Evolutionary conservation across 345 rosid genomes (phyloP), one percentile per base, ranked within the genome.

Genomic region (Hypericum androsaemum): DNA sequence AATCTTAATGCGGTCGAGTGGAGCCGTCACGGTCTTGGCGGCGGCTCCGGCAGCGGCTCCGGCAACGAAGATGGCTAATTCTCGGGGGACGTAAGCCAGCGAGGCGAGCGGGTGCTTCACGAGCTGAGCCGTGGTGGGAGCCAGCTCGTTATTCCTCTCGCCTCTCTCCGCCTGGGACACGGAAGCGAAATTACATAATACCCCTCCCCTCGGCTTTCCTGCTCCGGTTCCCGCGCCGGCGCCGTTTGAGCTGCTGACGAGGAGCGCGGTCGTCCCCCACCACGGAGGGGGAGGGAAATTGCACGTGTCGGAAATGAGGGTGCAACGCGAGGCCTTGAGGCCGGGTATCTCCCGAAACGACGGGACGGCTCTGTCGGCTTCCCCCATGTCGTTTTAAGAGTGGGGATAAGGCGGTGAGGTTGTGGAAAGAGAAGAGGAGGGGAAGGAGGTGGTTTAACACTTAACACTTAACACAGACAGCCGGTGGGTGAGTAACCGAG

Each of bases 31-130:
- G 14, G 90, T 72, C 73, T 92, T 92, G 2, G 97, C 97, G n/a
- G 89, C 90, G 50, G 94, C 95, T 47, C 98, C 97, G 12, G 97
- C 80, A 44, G 83, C 43, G 41, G 98, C 98, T n/a, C 90, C 98
- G 50, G 98, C 97, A 1, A 73, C 62, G 64, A 92, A 92, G 56
- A 83, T 77, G 13, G 95, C 88, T 39, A 66, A 85, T 47, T 88
- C 99, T 36, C 57, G 76, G 0, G 97, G 99, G 4, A 88, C 74
- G 46, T 58, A 74, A 66, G 88, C 80, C 14, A 88, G 71, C 4
- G 70, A 52, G 43, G 95, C 88, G 52, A 90, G 64, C 13, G 98
- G 98, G 56, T 85, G 84, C 6, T 68, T 80, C 67, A 73, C 48
- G 22, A 88, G 83, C 79, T 83, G 98, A 56, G 76, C 63, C 3